Evolutionary conservation across 2,329 filamentous ascomycete genomes (phyloP), one percentile per base, ranked within the genome.

Genomic region (Tolypocladium paradoxum): DNA sequence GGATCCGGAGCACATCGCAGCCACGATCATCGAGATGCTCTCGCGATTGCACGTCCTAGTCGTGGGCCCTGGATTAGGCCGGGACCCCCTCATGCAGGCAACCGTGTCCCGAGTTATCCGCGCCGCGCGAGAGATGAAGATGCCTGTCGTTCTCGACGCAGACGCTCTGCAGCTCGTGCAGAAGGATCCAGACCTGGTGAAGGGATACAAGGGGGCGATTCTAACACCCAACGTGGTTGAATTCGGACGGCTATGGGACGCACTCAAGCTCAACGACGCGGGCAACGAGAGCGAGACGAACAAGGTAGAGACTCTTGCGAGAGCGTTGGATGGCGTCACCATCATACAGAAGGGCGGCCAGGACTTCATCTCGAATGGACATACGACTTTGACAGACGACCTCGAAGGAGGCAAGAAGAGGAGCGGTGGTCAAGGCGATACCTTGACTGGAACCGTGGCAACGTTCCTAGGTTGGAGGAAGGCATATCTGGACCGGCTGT

Each of bases 221-320:
- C 73, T 99, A 54, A 99, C 93, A 43, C 93, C 93, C 1, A 99
- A 99, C 58, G 87, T 96, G 0, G 90, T 95, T 5, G 93, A 99
- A 68, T 97, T 97, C 65, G 84, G 80, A 2, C 77, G 91, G 14
- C 69, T 99, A 43, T 91, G 90, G 54, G 86, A 90, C 68, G 78
- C 83, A 2, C 76, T 93, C 54, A 82, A 82, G 3, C 73, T 96
- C 52, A 79, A 90, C 55, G 75, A 79, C 0, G 61, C 64, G 1
- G 64, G 38, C 5, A 49, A 37, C 9, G 48, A 66, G 4, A 73
- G 57, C 14, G 64, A 73, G 53, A 74, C 72, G 4, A 66, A 70
- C 2, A 73, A 71, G 50, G 81, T 90, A 66, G 74, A 85, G 79
- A 73, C 68, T 18, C 73, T 99, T 40, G 84, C 90, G 0, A 79